Evolutionary conservation across 345 rosid genomes (phyloP).

Genomic region (Hevea brasiliensis): DNA sequence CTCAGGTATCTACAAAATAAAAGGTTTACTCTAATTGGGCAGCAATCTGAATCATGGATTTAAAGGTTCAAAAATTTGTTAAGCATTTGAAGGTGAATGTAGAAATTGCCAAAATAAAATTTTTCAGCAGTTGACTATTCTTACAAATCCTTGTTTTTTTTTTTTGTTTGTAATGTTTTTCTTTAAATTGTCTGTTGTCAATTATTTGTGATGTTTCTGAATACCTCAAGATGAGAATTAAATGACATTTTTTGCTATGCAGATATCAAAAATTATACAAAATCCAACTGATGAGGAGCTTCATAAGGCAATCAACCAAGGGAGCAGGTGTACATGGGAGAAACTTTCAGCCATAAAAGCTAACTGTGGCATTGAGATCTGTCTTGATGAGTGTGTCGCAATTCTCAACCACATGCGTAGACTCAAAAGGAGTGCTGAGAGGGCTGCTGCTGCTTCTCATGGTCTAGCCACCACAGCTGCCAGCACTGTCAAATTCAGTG

Average conservation of each 20-base stretch:
- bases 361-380: slow-evolving; percentile 92
- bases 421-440: slow-evolving; percentile 83
- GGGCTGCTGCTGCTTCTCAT: slow-evolving; percentile 86
- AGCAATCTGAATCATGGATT: background rate
- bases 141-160: background rate
- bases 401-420: slow-evolving; percentile 95
- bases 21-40: background rate
- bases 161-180: background rate
- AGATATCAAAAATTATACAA: slow-evolving; percentile 86
- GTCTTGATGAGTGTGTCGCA: slow-evolving; percentile 93
- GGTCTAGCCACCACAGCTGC: slow-evolving; percentile 37
- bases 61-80: background rate
- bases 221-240: background rate
- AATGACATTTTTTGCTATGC: slow-evolving; percentile 1
- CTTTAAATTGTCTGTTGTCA: background rate
- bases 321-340: slow-evolving; percentile 99
- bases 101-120: background rate
- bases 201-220: background rate
- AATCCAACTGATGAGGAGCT: slow-evolving; percentile 49
- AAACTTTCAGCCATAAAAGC: slow-evolving; percentile 97
- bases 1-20: slow-evolving; percentile 73
- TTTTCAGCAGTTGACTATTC: background rate
- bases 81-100: background rate
- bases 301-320: slow-evolving; percentile 53
- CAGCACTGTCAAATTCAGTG: slow-evolving; percentile 57